Evolutionary conservation across 176 grass and related monocot species (phyloP), one percentile per base, ranked within the genome.

Genomic region (Canna indica): DNA sequence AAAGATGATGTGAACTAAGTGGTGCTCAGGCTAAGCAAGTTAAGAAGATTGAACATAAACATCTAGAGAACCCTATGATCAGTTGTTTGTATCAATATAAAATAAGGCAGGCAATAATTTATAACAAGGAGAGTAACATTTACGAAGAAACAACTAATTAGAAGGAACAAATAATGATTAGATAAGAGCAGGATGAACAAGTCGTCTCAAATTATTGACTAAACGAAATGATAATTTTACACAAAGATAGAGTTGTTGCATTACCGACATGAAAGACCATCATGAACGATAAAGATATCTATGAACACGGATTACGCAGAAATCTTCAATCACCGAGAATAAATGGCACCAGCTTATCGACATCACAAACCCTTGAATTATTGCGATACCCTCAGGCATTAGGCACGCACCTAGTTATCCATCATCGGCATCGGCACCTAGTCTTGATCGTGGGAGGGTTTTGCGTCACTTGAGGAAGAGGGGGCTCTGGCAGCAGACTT

Each of bases 401-500:
- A 63, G 27, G 26, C 3, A 12, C 30, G 24, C 29, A 34, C 29
- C 28, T 30, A 63, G 27, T 30, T 8, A 17, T 34, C 28, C 16
- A 32, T 63, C 29, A 32, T 32, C 59, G 18, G 5, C 59, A 62
- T n/a, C n/a, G n/a, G n/a, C n/a, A 17, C 5, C 59, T 20, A 34
- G 2, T 63, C 59, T 24, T 68, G 8, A 44, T 44, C 65, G 18
- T 16, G 5, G 8, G 65, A 68, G 65, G 65, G 38, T 44, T 68
- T 42, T 8, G 36, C 22, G 7, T 68, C 35, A 44, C n/a, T 28
- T 15, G 65, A 68, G 11, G n/a, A n/a, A n/a, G 36, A 39, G n/a
- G 65, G 26, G 67, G 54, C 52, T 61, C 62, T 18, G 81, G 45
- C 30, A 82, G 56, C 24, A 77, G 15, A 22, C 77, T 54, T 42